Conservation (phyloP, 176 grass and related monocot species). For the Puya raimondii region DNA sequence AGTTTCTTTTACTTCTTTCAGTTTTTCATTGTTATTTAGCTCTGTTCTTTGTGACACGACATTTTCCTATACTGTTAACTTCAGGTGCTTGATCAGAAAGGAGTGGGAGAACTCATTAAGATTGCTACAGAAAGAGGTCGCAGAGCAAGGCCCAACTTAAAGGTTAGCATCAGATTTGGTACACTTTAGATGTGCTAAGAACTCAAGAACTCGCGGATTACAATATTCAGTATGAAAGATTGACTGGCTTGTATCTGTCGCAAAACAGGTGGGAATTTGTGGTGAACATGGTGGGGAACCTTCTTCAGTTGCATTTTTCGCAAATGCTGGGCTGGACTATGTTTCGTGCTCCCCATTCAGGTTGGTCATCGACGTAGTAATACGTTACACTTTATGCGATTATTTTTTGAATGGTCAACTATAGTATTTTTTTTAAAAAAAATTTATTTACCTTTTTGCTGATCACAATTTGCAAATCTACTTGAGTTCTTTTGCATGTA, state of each 20-base stretch:
- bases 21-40: neutral
- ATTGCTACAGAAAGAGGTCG: slow-evolving; percentile 71
- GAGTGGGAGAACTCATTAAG: slow-evolving; percentile 79
- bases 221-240: neutral
- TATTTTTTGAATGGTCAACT: too few relatives aligned
- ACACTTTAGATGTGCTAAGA: neutral
- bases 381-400: too few relatives aligned
- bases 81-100: slow-evolving; percentile 88
- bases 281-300: slow-evolving; percentile 99
- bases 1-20: too few relatives aligned
- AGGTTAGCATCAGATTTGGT: slow-evolving; percentile 36
- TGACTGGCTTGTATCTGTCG: neutral
- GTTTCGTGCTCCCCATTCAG: slow-evolving; percentile 99
- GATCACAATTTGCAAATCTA: too few relatives aligned
- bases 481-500: too few relatives aligned
- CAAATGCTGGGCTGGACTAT: slow-evolving; percentile 77
- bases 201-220: neutral
- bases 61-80: neutral
- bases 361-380: slow-evolving; percentile 18
- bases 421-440: too few relatives aligned
- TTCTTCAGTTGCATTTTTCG: slow-evolving; percentile 92
- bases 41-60: neutral
- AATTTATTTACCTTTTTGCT: too few relatives aligned
- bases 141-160: slow-evolving; percentile 74
- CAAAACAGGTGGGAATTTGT: slow-evolving; percentile 75